Base-by-base conservation (phyloP, 2,329 filamentous ascomycete species). In the Trematosphaeria pertusa region DNA sequence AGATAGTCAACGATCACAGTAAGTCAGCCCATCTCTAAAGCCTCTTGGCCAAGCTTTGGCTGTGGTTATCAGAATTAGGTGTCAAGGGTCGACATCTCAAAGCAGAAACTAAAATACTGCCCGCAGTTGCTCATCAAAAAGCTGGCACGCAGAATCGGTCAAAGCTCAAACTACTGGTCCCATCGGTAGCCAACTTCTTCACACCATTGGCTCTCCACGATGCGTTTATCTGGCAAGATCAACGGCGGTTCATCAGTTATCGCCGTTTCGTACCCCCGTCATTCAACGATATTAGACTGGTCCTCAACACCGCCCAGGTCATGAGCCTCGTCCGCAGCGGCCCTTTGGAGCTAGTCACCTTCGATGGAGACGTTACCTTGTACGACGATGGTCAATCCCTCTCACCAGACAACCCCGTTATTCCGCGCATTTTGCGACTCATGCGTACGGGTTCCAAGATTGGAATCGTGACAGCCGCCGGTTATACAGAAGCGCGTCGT, bases 281-380 rank as follows among this genome's bases (percentile, higher is more conserved):
- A 1, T 99, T 99, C 81, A 99, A 99, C 74, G 94, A 99, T 69
- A 86, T 99, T 48, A 86, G 94, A 2, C 80, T 97, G 18, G 88
- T 96, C 40, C 83, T 99, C 59, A 99, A 99, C 75, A 94, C 94
- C 30, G 92, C 94, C 14, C 94, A 99, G 73, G 81, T 93, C 50
- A 91, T 97, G 86, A 91, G 90, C 30, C 83, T 97, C n/a, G 87
- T 91, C 12, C 84, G 84, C 18, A 77, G 79, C 34, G 87, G 88
- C 17, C 81, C 84, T 4, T 80, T 97, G 7, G 86, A 94, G 59
- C 81, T 99, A 3, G 87, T 96, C 43, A 99, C 94, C 0, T 99
- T 99, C 69, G 94, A 99, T 72, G 94, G 94, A 73, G 94, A 99
- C 73, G 91, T 99, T 39, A 99, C 94, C 1, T 81, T 99, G 17